Percentiles rank a stretch among this genome's conserved stretches.
Conservation (phyloP, 176 grass and related monocot genomes). For the Tillandsia leiboldiana region DNA sequence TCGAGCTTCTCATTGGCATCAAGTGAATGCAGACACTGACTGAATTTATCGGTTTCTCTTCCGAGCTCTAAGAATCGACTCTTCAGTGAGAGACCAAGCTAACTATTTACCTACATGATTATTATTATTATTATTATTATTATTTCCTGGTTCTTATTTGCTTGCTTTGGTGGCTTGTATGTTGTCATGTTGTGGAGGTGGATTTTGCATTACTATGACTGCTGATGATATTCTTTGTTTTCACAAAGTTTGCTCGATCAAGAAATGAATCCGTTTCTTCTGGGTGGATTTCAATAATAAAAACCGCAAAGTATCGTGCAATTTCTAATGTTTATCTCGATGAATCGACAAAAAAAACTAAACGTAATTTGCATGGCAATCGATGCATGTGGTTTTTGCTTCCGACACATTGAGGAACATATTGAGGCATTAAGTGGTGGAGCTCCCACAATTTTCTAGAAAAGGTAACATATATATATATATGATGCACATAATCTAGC, state of each 20-base stretch:
- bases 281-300: too few relatives aligned
- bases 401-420: too few relatives aligned
- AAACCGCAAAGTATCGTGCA: too few relatives aligned
- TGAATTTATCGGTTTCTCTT: neutral
- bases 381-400: too few relatives aligned
- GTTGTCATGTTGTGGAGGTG: neutral
- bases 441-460: neutral
- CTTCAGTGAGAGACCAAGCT: too few relatives aligned
- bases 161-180: neutral
- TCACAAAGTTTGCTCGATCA: neutral
- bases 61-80: neutral
- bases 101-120: neutral
- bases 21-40: neutral
- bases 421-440: neutral
- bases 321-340: too few relatives aligned
- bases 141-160: neutral
- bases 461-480: neutral
- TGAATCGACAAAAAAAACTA: too few relatives aligned
- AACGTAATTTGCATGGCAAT: too few relatives aligned
- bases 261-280: neutral
- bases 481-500: neutral
- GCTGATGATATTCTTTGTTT: neutral
- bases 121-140: neutral
- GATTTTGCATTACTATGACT: neutral
- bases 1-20: constrained; percentile 5